Evolutionary conservation across 225 moss, liverwort and hornwort genomes (phyloP), one percentile per base, ranked within the genome.

Genomic region (Ulota crispa): DNA sequence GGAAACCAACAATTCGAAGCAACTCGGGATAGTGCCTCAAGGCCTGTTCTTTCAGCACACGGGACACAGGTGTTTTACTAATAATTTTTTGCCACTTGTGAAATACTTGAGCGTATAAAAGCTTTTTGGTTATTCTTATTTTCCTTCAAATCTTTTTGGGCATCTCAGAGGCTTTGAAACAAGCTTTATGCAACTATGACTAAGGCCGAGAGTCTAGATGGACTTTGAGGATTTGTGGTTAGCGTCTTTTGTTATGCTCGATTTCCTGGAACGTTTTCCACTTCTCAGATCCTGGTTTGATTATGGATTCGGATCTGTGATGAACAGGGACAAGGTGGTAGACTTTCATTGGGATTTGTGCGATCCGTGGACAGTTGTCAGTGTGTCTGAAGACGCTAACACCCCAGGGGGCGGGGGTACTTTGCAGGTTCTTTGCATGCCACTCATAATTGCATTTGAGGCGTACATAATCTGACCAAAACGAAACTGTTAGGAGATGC

Each of bases 281-380:
- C 59, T 31, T 67, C 26, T 64, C 45, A 16, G 55, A 16, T 80
- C 43, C 28, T 61, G 37, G 26, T 60, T 41, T 76, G 24, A 28
- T 60, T 16, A 12, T 61, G 72, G 20, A 47, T 76, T 63, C 56
- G 30, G 34, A 54, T 7, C 67, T 80, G 18, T 84, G 43, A 67
- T 67, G 11, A 81, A 83, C 87, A 96, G 97, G 89, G 95, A 93
- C 86, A 97, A 95, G 83, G 91, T 97, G 37, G 97, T 97, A 14
- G 97, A 97, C 84, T 97, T 97, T 42, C 97, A 97, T 67, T 97
- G 97, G 97, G 88, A 97, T 92, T 74, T 84, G 28, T 89, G 85
- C 81, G 95, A 97, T 87, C 95, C 97, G 20, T 97, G 97, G 97
- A 97, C 97, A 70, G 37, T 97, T 47, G 89, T 92, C 41, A 97